Evolutionary conservation across 1,284 basidiomycete species (phyloP).

Genomic region (Ganoderma boninense): DNA sequence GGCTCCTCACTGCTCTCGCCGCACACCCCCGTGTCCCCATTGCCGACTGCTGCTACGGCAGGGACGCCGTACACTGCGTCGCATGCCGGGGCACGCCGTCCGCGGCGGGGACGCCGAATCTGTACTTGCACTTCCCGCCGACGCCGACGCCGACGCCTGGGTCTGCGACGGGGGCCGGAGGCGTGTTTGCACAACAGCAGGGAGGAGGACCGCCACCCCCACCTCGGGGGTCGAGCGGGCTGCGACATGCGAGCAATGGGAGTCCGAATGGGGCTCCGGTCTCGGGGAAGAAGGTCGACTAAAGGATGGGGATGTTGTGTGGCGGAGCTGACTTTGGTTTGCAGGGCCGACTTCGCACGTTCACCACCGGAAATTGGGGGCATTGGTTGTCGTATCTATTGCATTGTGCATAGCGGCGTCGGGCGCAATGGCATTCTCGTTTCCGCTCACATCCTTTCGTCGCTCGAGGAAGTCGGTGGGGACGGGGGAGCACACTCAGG

Average conservation of each 20-base stretch:
- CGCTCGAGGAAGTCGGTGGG: not conserved
- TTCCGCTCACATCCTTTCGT: not conserved
- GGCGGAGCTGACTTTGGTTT: too few species aligned
- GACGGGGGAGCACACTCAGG: not conserved
- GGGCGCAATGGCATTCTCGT: not conserved
- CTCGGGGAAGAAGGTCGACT: constrained; percentile 55
- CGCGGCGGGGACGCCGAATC: constrained; percentile 34
- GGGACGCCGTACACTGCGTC: constrained; percentile 37
- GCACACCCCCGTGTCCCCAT: constrained; percentile 24
- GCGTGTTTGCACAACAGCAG: constrained; percentile 38
- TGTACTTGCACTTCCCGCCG: constrained; percentile 48
- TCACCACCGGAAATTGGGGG: too few species aligned
- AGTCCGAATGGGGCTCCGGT: constrained; percentile 17
- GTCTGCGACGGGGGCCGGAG: constrained; percentile 23
- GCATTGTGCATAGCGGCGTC: too few species aligned
- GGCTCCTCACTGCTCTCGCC: constrained; percentile 23
- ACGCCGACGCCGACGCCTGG: constrained; percentile 40
- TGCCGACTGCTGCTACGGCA: constrained; percentile 36
- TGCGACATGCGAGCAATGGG: constrained; percentile 32
- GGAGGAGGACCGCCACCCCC: constrained; percentile 37
- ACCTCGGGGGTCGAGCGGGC: constrained; percentile 21
- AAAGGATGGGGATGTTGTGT: too few species aligned
- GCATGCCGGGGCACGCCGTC: constrained; percentile 23
- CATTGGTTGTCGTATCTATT: too few species aligned
- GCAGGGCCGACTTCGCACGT: too few species aligned